phyloP scores from a whole-genome alignment of 2,329 filamentous ascomycete genomes.

The Trichophyton schoenleinii region DNA sequence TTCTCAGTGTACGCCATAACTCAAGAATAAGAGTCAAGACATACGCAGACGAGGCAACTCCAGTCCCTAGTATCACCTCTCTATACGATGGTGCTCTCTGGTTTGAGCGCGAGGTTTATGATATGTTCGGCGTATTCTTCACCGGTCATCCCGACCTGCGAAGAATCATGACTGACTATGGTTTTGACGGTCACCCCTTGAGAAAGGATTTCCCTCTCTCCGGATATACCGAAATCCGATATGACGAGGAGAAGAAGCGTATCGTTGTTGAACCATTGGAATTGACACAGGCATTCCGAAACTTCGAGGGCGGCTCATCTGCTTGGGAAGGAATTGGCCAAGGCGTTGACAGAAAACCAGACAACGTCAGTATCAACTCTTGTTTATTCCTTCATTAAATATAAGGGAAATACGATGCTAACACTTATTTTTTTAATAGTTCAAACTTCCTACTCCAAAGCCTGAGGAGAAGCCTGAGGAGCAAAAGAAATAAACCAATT shows the following conservation, averaged over 20 bases:
- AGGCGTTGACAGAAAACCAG: conserved; percentile 67
- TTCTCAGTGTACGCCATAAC: conserved; percentile 92
- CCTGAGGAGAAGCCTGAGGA: conserved; percentile 85
- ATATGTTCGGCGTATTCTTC: conserved; percentile 96
- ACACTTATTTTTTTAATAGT: conserved; percentile 34
- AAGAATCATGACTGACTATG: conserved; percentile 98
- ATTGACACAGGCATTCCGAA: conserved; percentile 94
- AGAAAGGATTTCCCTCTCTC: conserved; percentile 97
- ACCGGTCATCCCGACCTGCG: conserved; percentile 86
- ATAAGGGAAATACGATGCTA: not conserved
- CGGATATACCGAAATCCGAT: conserved; percentile 94
- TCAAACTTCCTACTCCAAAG: conserved; percentile 91
- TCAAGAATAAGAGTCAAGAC: conserved; percentile 96
- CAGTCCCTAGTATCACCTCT: conserved; percentile 73
- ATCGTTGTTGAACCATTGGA: conserved; percentile 97
- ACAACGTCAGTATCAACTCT: conserved; percentile 39
- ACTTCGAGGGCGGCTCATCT: conserved; percentile 82
- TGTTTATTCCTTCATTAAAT: not conserved
- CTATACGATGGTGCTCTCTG: conserved; percentile 95
- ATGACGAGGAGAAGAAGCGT: conserved; percentile 99
- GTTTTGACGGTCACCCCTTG: conserved; percentile 93
- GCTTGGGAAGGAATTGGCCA: conserved; percentile 57
- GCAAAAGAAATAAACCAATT: conserved; percentile 66
- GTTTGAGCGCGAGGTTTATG: conserved; percentile 97
- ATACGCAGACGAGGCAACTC: conserved; percentile 89